These are phyloP conservation scores for Lithohypha guttulata DNA, from an alignment of 2,329 filamentous ascomycete species.

Conservation along the genomic window DNA sequence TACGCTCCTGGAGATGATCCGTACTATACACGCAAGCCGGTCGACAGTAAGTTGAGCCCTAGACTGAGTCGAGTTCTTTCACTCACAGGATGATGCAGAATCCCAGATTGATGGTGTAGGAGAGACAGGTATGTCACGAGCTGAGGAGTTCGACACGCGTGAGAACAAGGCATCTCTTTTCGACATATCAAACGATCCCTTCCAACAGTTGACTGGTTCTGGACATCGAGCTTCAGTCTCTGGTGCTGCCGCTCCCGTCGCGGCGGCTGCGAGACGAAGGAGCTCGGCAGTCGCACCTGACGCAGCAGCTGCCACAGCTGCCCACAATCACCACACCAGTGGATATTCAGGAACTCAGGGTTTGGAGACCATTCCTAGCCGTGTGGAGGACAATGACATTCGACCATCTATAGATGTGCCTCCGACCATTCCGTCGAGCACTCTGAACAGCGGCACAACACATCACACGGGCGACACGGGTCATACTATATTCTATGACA, in stretches of 20 bases:
- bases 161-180: conserved; percentile 19
- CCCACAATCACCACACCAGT: conserved; percentile 10
- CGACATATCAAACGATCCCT: conserved; percentile 19
- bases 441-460: too few relatives aligned
- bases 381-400: conserved; percentile 14
- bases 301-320: conserved; percentile 8
- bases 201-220: conserved; percentile 15
- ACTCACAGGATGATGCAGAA: conserved; percentile 3
- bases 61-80: background rate
- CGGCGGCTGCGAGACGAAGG: conserved; percentile 17
- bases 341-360: conserved; percentile 15
- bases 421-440: too few relatives aligned
- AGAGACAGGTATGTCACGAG: conserved; percentile 15
- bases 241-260: conserved; percentile 13
- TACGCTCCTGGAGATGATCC: conserved; percentile 17
- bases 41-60: conserved; percentile 13
- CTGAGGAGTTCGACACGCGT: conserved; percentile 19
- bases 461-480: too few relatives aligned
- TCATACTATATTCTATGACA: too few relatives aligned
- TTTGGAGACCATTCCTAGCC: conserved; percentile 17
- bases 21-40: conserved; percentile 17
- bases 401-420: background rate
- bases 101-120: conserved; percentile 12
- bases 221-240: conserved; percentile 19
- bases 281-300: conserved; percentile 21